A percentile compares a stretch with the other conserved stretches of the same genome.
These are phyloP conservation scores for Ambrosia hybrid DNA, from an alignment of 140 eudicot genomes.

Conservation along the genomic window DNA sequence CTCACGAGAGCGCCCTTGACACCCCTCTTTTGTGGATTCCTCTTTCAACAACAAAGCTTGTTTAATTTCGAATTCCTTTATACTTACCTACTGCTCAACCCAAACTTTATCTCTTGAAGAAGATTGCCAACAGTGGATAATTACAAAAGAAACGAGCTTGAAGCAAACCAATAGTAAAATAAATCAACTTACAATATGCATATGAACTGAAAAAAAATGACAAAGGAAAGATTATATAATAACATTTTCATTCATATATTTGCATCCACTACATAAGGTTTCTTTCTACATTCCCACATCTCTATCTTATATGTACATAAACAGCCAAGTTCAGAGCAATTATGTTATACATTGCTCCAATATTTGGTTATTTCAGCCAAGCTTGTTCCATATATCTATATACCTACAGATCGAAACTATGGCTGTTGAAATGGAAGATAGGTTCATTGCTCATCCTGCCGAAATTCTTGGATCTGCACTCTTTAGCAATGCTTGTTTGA, in stretches of 20 bases:
- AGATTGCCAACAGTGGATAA: no score
- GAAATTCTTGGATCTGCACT: slow-evolving; percentile 71
- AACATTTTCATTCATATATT: slow-evolving; percentile 11
- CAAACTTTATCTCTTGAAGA: no score
- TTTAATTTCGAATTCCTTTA: no score
- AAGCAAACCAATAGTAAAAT: no score
- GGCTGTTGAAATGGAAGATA: slow-evolving; percentile 90
- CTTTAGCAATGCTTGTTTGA: slow-evolving; percentile 74
- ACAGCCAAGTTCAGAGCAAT: slow-evolving; percentile 11
- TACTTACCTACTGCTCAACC: no score
- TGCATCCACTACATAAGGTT: slow-evolving; percentile 7
- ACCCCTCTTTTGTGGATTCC: no score
- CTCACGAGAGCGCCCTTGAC: no score
- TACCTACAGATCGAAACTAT: slow-evolving; percentile 78
- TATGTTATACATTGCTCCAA: neutral
- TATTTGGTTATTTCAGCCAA: neutral
- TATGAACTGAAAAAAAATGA: neutral
- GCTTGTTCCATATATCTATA: neutral
- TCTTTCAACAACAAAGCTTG: no score
- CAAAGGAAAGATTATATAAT: neutral
- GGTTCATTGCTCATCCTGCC: slow-evolving; percentile 50
- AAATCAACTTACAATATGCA: neutral
- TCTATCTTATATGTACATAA: slow-evolving; percentile 12
- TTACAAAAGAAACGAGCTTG: no score
- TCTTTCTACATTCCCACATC: neutral